A percentile compares a stretch with the other conserved stretches of the same genome.
phyloP scores from a whole-genome alignment of 345 rosid genomes.

The Salix udensis region DNA sequence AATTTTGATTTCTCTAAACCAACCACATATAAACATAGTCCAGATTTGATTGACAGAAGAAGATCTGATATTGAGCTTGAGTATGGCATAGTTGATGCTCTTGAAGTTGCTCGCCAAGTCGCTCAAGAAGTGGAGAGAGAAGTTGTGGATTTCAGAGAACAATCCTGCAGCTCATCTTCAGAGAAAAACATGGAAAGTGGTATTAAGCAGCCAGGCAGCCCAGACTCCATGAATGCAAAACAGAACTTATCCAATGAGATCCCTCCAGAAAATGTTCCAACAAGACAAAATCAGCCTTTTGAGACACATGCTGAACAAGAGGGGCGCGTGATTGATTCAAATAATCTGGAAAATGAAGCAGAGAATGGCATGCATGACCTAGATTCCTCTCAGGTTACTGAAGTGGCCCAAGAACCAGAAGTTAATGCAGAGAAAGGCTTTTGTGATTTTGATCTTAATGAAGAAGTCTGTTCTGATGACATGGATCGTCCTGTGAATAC shows the following conservation, averaged over 20 bases:
- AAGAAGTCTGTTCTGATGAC: slow-evolving; percentile 74
- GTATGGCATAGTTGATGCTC: slow-evolving; percentile 80
- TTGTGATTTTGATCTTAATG: slow-evolving; percentile 78
- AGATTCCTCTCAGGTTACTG: slow-evolving; percentile 56
- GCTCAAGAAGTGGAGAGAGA: slow-evolving; percentile 94
- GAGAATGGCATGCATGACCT: slow-evolving; percentile 42
- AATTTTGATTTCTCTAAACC: slow-evolving; percentile 37
- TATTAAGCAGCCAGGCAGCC: slow-evolving; percentile 40
- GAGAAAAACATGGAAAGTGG: slow-evolving; percentile 49
- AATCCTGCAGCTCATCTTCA: slow-evolving; percentile 53
- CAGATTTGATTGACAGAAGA: slow-evolving; percentile 38
- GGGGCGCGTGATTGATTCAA: slow-evolving; percentile 27
- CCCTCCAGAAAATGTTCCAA: slow-evolving; percentile 39
- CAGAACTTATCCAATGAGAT: slow-evolving; percentile 20
- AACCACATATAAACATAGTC: slow-evolving; percentile 27
- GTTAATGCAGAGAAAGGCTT: slow-evolving; percentile 48
- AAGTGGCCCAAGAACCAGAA: slow-evolving; percentile 51
- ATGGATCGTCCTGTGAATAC: slow-evolving; percentile 45
- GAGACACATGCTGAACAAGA: slow-evolving; percentile 37
- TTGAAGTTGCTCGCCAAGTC: slow-evolving; percentile 84
- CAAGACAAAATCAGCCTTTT: slow-evolving; percentile 40
- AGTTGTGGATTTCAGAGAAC: slow-evolving; percentile 59
- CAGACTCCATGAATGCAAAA: slow-evolving; percentile 42
- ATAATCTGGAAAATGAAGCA: slow-evolving; percentile 30
- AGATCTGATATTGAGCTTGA: slow-evolving; percentile 58